Base-by-base conservation (phyloP, 1,139 yeast genomes). In the Kazachstania sp. region DNA sequence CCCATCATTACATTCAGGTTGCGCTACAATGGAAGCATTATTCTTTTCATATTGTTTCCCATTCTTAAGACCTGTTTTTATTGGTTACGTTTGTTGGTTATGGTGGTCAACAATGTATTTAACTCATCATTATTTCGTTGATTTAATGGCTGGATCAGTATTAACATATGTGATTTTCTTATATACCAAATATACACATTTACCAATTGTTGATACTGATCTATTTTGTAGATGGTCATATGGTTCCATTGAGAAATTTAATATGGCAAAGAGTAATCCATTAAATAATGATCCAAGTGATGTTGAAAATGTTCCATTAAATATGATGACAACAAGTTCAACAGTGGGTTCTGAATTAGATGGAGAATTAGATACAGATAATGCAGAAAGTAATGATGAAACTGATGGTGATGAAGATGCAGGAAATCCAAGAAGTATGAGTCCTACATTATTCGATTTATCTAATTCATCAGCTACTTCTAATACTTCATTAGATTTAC, bases 61-160 rank as follows among this genome's bases (percentile, higher is more conserved):
- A 23, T 73, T 69, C 47, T 72, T 71, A 50, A 73, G 78, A 12
- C 76, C 81, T 4, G 58, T 82, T 13, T 86, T 90, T 73, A 74
- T 83, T 64, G 69, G 72, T 29, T 90, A 90, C 65, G 95, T 87
- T 20, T 70, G 81, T 54, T 87, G 95, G 95, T 76, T 90, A 58
- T 90, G 97, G 97, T 90, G 97, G 97, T 78, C 94, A 44, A 90
- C 97, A 18, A 90, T 90, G 97, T 90, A 90, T 68, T 75, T 90
- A 60, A 88, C 97, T 1, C 97, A 90, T 67, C 97, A 90, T 67
- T 90, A 90, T 68, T 90, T 90, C 64, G 81, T 88, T 53, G 97
- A 90, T 65, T 77, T 90, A 51, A 86, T 86, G 65, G 95, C 92
- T 16, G 97, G 97, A 32, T 92, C 96, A 1, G 76, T 79, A 32